Evolutionary conservation across 768 basidiomycete genomes (phyloP).

Genomic region (Leccinum disarticulatum): DNA sequence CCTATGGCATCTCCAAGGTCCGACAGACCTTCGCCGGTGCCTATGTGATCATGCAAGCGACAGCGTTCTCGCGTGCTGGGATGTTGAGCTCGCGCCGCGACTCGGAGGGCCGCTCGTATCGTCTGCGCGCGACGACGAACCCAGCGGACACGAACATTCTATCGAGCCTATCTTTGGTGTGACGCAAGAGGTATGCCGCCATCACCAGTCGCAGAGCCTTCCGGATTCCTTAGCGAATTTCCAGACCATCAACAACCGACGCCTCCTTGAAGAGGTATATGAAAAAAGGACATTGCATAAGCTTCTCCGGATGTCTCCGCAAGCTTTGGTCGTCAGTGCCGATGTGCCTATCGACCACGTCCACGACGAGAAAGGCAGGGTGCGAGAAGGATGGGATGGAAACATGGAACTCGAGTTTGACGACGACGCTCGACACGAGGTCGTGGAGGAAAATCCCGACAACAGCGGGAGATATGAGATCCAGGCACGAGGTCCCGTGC

Average conservation of each 20-base stretch:
- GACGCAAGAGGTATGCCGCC: constrained; percentile 72
- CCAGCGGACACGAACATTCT: constrained; percentile 76
- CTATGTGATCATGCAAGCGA: constrained; percentile 70
- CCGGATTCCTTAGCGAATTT: constrained; percentile 1
- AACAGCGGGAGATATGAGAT: constrained; percentile 62
- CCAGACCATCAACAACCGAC: constrained; percentile 77
- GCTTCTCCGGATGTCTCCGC: constrained; percentile 45
- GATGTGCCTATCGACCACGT: constrained; percentile 21
- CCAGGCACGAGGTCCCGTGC: constrained; percentile 42
- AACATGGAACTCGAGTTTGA: constrained; percentile 34
- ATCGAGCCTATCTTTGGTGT: constrained; percentile 76
- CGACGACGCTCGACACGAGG: constrained; percentile 14
- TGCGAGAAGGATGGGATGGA: constrained; percentile 41
- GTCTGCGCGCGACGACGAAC: constrained; percentile 43
- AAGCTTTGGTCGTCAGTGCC: constrained; percentile 16
- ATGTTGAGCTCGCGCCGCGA: constrained; percentile 55
- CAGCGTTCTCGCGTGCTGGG: constrained; percentile 64
- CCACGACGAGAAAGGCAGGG: constrained; percentile 22
- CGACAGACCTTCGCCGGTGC: constrained; percentile 84
- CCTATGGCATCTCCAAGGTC: constrained; percentile 81
- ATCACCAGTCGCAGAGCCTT: neutral
- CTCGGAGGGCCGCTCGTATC: constrained; percentile 43
- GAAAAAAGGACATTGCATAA: constrained; percentile 57
- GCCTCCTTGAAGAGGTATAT: constrained; percentile 68
- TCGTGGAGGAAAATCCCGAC: constrained; percentile 34